phyloP scores from a whole-genome alignment of 257 asterid genomes.

The Salvia hispanica region DNA sequence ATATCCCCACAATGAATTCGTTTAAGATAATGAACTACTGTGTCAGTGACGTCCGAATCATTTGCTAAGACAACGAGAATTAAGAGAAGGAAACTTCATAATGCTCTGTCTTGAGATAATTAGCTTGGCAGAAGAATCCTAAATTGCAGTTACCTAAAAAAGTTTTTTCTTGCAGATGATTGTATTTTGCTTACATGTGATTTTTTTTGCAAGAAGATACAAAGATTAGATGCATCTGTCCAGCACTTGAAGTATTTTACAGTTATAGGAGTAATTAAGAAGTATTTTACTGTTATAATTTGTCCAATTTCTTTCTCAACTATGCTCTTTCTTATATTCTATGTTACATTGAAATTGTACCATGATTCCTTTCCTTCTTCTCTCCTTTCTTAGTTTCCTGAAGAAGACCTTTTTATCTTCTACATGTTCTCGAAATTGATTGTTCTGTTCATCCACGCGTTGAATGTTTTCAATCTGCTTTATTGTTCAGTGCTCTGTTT shows the following conservation, averaged over 20 bases:
- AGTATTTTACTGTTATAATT: too few species aligned
- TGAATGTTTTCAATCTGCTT: background rate
- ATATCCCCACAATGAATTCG: background rate
- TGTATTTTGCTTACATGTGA: background rate
- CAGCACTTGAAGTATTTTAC: background rate
- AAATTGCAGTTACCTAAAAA: background rate
- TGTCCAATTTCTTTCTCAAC: too few species aligned
- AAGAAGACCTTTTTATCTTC: background rate
- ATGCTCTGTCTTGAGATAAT: background rate
- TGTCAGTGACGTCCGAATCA: background rate
- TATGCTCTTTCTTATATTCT: too few species aligned
- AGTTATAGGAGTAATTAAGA: too few species aligned
- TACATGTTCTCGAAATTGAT: background rate
- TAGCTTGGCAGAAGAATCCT: slow-evolving; percentile 10
- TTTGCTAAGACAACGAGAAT: background rate
- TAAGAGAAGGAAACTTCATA: background rate
- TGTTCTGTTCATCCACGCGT: background rate
- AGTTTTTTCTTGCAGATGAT: slow-evolving; percentile 11
- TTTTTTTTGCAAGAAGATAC: background rate
- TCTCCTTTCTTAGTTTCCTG: background rate
- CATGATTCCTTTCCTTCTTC: background rate
- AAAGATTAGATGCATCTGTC: background rate
- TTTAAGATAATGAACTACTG: background rate
- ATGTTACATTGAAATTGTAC: background rate
- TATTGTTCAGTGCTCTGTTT: too few species aligned